These are phyloP conservation scores for Streptanthus diversifolius DNA, from an alignment of 345 rosid species.

Conservation along the genomic window DNA sequence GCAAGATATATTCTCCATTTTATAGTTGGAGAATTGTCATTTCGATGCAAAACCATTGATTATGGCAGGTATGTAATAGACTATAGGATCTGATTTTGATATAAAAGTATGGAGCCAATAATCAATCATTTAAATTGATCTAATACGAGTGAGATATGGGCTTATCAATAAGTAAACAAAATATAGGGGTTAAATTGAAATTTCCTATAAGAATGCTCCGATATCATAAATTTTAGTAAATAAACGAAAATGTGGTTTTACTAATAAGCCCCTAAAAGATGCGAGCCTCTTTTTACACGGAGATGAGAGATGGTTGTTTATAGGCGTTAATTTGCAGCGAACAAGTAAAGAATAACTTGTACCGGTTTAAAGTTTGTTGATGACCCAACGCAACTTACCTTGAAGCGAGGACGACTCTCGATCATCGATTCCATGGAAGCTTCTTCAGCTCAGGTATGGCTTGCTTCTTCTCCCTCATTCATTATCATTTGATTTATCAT, in stretches of 20 bases:
- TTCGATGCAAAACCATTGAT: too few species aligned
- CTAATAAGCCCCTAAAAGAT: background rate
- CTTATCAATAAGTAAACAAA: background rate
- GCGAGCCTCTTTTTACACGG: background rate
- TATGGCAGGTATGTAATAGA: too few species aligned
- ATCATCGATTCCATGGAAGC: conserved; percentile 62
- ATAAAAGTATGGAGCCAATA: too few species aligned
- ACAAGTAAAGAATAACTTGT: conserved; percentile 13
- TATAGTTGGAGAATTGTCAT: too few species aligned
- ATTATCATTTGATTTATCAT: background rate
- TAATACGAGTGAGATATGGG: background rate
- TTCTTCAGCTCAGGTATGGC: conserved; percentile 57
- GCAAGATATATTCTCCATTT: too few species aligned
- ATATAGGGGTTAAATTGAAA: background rate
- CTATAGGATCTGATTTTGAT: too few species aligned
- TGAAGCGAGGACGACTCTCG: conserved; percentile 71
- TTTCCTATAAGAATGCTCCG: background rate
- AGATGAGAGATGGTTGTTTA: background rate
- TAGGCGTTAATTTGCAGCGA: conserved; percentile 19
- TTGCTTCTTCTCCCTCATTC: background rate
- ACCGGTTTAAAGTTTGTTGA: conserved; percentile 54
- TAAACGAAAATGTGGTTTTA: background rate
- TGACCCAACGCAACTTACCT: conserved; percentile 41
- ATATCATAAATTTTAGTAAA: background rate
- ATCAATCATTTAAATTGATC: too few species aligned